Evolutionary conservation across 2,329 filamentous ascomycete species (phyloP).

Genomic region (Aspergillus transmontanensis): DNA sequence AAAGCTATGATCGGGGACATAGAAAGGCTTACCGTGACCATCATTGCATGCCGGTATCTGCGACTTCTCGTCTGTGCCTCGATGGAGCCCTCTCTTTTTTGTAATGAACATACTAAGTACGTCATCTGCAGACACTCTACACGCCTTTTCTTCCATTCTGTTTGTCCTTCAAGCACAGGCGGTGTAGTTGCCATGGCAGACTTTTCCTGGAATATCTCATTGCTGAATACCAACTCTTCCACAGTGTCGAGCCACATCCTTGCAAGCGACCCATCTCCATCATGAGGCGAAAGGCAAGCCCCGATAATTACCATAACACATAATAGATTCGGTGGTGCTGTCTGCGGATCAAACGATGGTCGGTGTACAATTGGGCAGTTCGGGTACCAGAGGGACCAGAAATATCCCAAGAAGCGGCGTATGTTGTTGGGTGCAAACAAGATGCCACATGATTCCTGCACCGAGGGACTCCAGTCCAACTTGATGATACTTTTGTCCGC

Average conservation of each 20-base stretch:
- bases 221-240: constrained; percentile 26
- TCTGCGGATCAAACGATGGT: constrained; percentile 24
- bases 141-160: constrained; percentile 14
- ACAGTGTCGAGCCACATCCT: constrained; percentile 24
- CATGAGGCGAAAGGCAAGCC: constrained; percentile 27
- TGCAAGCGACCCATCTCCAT: constrained; percentile 16
- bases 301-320: constrained; percentile 32
- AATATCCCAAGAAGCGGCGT: constrained; percentile 27
- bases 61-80: constrained; percentile 24
- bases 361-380: constrained; percentile 33
- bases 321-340: constrained; percentile 20
- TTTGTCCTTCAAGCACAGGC: neutral
- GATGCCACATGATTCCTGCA: constrained; percentile 10
- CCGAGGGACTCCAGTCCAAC: constrained; percentile 16
- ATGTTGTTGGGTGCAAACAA: constrained; percentile 28
- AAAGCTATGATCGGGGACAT: neutral
- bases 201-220: constrained; percentile 15
- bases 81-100: constrained; percentile 27
- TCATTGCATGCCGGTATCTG: constrained; percentile 24
- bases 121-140: constrained; percentile 27
- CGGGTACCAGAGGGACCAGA: constrained; percentile 34
- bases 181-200: neutral
- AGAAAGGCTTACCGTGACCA: constrained; percentile 23
- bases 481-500: constrained; percentile 15
- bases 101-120: constrained; percentile 26